Evolutionary conservation across 352 stramenopile genomes (phyloP), one percentile per base, ranked within the genome.

Genomic region (Blastocystis hominis): DNA sequence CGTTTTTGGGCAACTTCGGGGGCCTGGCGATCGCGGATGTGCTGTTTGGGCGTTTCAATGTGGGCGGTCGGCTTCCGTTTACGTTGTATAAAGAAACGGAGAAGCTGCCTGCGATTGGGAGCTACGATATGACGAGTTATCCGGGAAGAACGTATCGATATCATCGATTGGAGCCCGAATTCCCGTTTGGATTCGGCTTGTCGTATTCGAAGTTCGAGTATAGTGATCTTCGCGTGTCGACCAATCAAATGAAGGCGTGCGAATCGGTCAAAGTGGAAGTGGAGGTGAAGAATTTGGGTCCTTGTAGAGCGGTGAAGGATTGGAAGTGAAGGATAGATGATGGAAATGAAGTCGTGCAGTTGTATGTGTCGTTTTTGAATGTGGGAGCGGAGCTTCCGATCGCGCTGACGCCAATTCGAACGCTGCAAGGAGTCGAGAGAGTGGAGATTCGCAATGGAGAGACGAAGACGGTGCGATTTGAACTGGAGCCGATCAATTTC

Each of bases 11-110:
- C 1, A 59, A 59, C 50, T 59, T 59, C n/a, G 50, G 50, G n/a
- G 50, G 50, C 50, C 13, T 59, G n/a, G 62, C 62, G 36, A 53
- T 72, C 42, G 62, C 62, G 13, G 62, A 72, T 72, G 42, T 72
- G 36, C 62, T 72, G 36, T 72, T 72, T 72, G 62, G 62, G 20
- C 13, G n/a, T n/a, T 72, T 54, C 42, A 72, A 72, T 53, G 36
- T 53, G 10, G 62, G 36, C 15, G 62, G 62, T 30, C 62, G 62
- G 20, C 62, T 72, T 10, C 62, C 62, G 13, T 72, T 54, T n/a
- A 72, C 62, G 13, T n/a, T 72, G 10, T 72, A 54, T 2, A n/a
- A 13, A 53, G 15, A 13, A n/a, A 72, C n/a, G n/a, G 42, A 72
- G 13, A 72, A 20, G 15, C n/a, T 72, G 36, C 42, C 42, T n/a